Conservation (phyloP, 176 grass and related monocot genomes). For the Sorghum bicolor region DNA sequence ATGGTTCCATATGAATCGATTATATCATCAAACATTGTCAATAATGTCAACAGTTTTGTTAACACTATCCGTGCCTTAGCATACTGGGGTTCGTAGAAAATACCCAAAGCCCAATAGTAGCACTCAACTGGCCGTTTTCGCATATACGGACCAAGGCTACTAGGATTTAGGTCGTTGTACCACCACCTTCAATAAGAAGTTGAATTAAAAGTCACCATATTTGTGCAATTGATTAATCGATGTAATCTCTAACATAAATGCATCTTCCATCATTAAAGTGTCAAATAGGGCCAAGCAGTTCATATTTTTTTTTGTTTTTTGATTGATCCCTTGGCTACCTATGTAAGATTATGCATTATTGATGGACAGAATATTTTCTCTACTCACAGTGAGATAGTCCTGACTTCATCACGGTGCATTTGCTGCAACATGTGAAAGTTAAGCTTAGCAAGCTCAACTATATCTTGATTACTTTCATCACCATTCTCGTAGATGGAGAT, state of each 20-base stretch:
- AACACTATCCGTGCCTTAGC: not conserved
- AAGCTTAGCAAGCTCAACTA: constrained; percentile 41
- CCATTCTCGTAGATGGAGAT: constrained; percentile 25
- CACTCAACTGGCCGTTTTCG: constrained; percentile 18
- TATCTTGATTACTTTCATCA: not conserved
- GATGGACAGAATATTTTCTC: not conserved
- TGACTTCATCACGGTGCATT: constrained; percentile 38
- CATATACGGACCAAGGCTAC: not conserved
- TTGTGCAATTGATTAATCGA: not conserved
- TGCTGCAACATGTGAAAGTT: constrained; percentile 36
- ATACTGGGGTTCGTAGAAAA: constrained; percentile 7
- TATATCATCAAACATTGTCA: not conserved
- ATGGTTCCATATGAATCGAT: constrained; percentile 18
- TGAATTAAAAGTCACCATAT: not conserved
- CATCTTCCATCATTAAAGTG: no score
- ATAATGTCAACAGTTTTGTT: not conserved
- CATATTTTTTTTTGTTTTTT: no score
- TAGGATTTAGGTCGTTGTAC: not conserved
- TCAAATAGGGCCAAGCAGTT: no score
- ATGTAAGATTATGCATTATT: no score
- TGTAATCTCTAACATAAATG: not conserved
- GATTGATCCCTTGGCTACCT: no score
- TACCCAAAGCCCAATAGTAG: not conserved
- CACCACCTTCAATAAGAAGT: not conserved
- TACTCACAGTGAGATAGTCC: constrained; percentile 27